Conservation (phyloP, 2,329 filamentous ascomycete species). For the Xylariales sp. region DNA sequence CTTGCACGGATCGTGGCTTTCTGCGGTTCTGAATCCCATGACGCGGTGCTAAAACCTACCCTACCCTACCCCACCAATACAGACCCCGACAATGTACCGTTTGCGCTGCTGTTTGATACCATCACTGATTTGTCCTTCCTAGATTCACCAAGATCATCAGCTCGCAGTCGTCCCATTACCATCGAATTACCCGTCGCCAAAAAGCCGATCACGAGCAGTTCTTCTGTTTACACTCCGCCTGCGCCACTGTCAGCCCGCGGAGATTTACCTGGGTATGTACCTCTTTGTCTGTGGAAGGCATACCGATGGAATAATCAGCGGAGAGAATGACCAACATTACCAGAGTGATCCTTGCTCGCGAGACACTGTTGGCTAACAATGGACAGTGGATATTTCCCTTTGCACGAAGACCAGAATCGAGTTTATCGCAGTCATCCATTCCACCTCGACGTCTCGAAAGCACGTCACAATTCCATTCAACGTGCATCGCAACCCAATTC, state of each 20-base stretch:
- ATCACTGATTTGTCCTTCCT: slow-evolving; percentile 19
- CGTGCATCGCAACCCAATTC: slow-evolving; percentile 28
- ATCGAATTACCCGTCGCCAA: slow-evolving; percentile 44
- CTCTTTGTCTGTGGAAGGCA: no score
- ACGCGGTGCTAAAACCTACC: no score
- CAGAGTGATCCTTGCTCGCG: neutral
- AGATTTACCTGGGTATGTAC: slow-evolving; percentile 55
- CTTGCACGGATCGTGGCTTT: no score
- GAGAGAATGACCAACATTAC: neutral
- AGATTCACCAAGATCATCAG: slow-evolving; percentile 18
- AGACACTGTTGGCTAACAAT: neutral
- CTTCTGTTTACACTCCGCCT: slow-evolving; percentile 38
- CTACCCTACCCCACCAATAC: neutral
- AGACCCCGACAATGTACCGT: no score
- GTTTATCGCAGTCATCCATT: slow-evolving; percentile 50
- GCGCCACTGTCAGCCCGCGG: slow-evolving; percentile 53
- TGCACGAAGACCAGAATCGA: slow-evolving; percentile 51
- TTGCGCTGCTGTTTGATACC: slow-evolving; percentile 8
- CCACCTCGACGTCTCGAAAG: slow-evolving; percentile 35
- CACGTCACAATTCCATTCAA: slow-evolving; percentile 30
- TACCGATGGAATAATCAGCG: no score
- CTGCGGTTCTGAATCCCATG: no score
- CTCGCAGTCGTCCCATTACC: slow-evolving; percentile 44
- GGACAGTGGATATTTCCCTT: slow-evolving; percentile 58
- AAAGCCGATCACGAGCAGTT: slow-evolving; percentile 30